These are phyloP conservation scores for Syncephalastrum sp. DNA, from an alignment of 371 early-diverging fungal genomes.

Conservation along the genomic window DNA sequence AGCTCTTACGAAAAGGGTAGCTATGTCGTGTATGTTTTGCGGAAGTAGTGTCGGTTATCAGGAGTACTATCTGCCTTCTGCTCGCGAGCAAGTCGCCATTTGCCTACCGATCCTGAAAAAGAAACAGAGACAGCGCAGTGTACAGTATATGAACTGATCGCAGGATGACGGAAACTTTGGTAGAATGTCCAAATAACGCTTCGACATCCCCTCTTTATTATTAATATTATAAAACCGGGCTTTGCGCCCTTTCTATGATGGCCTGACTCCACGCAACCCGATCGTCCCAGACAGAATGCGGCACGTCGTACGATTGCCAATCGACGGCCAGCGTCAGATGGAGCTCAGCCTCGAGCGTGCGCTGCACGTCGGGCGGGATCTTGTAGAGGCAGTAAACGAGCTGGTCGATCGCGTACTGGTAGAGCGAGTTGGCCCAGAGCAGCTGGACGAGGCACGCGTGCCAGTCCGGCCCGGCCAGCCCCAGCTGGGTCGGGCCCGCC, in stretches of 20 bases:
- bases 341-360: slow-evolving; percentile 36
- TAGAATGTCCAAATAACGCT: too few relatives aligned
- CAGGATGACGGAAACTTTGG: too few relatives aligned
- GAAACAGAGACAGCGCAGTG: too few relatives aligned
- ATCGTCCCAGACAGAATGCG: slow-evolving; percentile 1
- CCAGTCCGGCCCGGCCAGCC: background rate
- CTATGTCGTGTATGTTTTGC: too few relatives aligned
- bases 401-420: slow-evolving; percentile 46
- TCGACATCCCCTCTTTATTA: too few relatives aligned
- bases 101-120: too few relatives aligned
- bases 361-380: slow-evolving; percentile 32
- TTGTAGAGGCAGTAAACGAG: slow-evolving; percentile 32
- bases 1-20: too few relatives aligned
- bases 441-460: slow-evolving; percentile 10
- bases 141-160: too few relatives aligned
- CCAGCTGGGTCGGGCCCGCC: background rate
- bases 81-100: too few relatives aligned
- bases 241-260: slow-evolving; percentile 1
- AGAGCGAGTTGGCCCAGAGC: slow-evolving; percentile 28
- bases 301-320: slow-evolving; percentile 10
- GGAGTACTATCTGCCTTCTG: too few relatives aligned
- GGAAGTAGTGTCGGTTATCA: too few relatives aligned
- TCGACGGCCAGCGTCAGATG: slow-evolving; percentile 12
- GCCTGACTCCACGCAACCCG: slow-evolving; percentile 4
- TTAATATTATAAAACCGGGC: too few relatives aligned